A percentile compares a stretch with the other conserved stretches of the same genome.
Evolutionary conservation across 257 asterid species (phyloP).

Genomic region (Euphrasia confusa): DNA sequence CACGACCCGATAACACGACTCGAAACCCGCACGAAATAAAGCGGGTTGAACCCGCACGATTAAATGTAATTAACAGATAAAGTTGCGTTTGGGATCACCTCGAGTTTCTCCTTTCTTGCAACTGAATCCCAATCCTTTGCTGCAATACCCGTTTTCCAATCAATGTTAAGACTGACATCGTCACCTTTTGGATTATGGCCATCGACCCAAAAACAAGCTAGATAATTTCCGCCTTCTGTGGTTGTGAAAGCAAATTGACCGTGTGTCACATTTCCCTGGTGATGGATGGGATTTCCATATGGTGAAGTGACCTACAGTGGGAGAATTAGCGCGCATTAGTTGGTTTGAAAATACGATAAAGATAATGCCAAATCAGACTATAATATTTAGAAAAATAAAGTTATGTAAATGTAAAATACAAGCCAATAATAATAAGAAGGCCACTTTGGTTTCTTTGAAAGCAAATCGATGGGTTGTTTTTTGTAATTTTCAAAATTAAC

Average conservation of each 20-base stretch:
- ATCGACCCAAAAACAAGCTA: conserved; percentile 83
- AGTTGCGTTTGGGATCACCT: conserved; percentile 37
- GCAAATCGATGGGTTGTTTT: too few species aligned
- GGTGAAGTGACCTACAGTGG: conserved; percentile 67
- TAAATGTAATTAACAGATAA: neutral
- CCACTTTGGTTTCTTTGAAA: too few species aligned
- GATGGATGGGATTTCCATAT: conserved; percentile 66
- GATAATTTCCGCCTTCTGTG: conserved; percentile 69
- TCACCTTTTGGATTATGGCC: conserved; percentile 45
- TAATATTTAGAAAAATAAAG: neutral
- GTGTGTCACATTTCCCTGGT: conserved; percentile 56
- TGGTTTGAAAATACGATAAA: neutral
- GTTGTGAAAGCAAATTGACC: conserved; percentile 91
- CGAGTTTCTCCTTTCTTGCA: conserved; percentile 82
- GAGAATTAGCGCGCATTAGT: neutral
- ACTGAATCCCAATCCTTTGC: conserved; percentile 94
- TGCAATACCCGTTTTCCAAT: conserved; percentile 88
- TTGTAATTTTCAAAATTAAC: too few species aligned
- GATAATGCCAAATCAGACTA: neutral
- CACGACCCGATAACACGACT: too few species aligned
- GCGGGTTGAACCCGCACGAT: too few species aligned
- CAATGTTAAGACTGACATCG: conserved; percentile 64
- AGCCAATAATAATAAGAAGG: neutral
- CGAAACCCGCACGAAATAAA: too few species aligned
- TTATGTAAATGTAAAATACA: neutral